Evolutionary conservation across 148 eudicot genomes (phyloP).

Genomic region (Persicaria tinctoria): DNA sequence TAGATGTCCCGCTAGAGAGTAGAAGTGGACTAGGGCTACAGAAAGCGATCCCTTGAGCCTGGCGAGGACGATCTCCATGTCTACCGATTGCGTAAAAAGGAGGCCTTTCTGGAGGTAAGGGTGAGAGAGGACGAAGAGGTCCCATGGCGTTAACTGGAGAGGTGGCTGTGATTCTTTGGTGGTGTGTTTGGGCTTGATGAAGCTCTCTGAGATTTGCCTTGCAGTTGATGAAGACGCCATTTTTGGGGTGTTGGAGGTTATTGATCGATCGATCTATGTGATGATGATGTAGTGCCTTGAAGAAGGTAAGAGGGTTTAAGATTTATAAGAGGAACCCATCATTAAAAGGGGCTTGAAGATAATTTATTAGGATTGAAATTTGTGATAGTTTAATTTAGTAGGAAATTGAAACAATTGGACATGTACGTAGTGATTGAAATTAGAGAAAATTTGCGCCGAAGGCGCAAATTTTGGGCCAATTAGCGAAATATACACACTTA

Average conservation of each 20-base stretch:
- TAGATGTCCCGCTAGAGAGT: constrained; percentile 12
- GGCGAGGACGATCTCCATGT: background rate
- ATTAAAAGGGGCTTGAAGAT: background rate
- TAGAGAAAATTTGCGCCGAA: no score
- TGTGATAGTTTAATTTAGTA: background rate
- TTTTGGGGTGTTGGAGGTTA: background rate
- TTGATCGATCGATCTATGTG: background rate
- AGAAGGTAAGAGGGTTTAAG: background rate
- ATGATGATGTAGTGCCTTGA: background rate
- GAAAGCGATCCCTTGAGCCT: constrained; percentile 11
- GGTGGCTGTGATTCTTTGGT: constrained; percentile 14
- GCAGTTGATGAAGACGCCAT: constrained; percentile 18
- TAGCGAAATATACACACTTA: no score
- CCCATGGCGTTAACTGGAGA: constrained; percentile 30
- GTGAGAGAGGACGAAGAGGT: constrained; percentile 23
- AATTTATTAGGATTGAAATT: background rate
- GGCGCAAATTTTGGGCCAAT: no score
- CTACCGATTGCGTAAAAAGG: background rate
- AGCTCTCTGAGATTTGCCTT: constrained; percentile 27
- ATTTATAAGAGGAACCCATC: background rate
- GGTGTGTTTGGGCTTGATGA: constrained; percentile 24
- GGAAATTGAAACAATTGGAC: no score
- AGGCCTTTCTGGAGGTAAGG: constrained; percentile 38
- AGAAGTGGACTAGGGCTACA: constrained; percentile 11
- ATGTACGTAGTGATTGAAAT: background rate